Conservation (phyloP, 495 filamentous ascomycete genomes). For the Hypoxylon intermedium region DNA sequence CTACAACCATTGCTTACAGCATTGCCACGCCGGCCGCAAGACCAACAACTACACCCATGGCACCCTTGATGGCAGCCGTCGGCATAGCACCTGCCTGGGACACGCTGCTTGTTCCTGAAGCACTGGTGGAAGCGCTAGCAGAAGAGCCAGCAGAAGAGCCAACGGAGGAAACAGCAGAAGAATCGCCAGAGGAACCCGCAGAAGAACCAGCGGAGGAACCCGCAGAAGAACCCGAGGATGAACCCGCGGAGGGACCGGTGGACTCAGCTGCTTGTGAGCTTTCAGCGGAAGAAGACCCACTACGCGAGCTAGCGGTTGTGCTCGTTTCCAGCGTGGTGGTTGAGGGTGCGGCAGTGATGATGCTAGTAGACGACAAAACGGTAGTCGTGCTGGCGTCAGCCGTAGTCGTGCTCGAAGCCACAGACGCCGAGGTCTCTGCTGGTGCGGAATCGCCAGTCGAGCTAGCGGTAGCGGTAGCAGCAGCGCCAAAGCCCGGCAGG, state of each 20-base stretch:
- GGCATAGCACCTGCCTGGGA: conserved; percentile 31
- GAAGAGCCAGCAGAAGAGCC: no score
- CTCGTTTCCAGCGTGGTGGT: conserved; percentile 2
- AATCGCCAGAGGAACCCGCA: neutral
- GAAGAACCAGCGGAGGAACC: conserved; percentile 4
- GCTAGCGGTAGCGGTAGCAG: conserved; percentile 32
- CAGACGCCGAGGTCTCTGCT: neutral
- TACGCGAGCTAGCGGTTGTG: neutral
- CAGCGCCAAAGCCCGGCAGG: conserved; percentile 48
- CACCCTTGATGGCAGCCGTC: conserved; percentile 31
- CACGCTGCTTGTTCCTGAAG: conserved; percentile 14
- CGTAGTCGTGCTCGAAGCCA: conserved; percentile 5
- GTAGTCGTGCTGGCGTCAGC: neutral
- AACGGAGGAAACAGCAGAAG: conserved; percentile 11
- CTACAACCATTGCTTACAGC: conserved; percentile 13
- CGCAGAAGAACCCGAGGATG: conserved; percentile 2
- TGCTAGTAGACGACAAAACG: neutral
- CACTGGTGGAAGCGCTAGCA: neutral
- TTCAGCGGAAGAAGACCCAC: neutral
- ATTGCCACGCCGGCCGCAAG: conserved; percentile 33
- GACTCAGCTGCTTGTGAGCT: neutral
- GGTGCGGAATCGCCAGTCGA: conserved; percentile 8
- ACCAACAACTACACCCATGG: conserved; percentile 31
- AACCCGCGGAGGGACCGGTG: neutral
- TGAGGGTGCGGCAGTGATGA: conserved; percentile 23